Evolutionary conservation across 371 early-diverging fungal genomes (phyloP), one percentile per base, ranked within the genome.

Genomic region (Phascolomyces articulosus): DNA sequence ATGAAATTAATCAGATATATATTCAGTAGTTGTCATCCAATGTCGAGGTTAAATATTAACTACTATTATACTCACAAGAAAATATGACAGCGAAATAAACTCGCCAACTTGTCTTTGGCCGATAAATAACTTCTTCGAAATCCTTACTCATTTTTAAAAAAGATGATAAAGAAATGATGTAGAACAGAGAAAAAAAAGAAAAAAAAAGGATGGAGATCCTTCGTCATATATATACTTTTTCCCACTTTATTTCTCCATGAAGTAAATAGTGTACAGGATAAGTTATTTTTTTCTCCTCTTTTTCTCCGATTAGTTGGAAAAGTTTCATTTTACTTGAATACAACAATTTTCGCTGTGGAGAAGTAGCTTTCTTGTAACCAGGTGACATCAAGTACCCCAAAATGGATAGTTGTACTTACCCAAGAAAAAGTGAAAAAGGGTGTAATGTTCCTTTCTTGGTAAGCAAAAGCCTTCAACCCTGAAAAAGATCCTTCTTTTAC

Each of bases 21-120:
- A n/a, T n/a, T n/a, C n/a, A n/a, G n/a, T n/a, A n/a, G n/a, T n/a
- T n/a, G n/a, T n/a, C n/a, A n/a, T n/a, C n/a, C n/a, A n/a, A n/a
- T n/a, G n/a, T n/a, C n/a, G n/a, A n/a, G n/a, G n/a, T n/a, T n/a
- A n/a, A 47, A 16, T 9, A 54, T 41, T 44, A 44, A 15, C 8
- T 0, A 8, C 16, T n/a, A 4, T 13, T n/a, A 34, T n/a, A 65
- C 65, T 65, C 60, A 60, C 65, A 65, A 21, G 65, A 26, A 38
- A 65, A 65, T 20, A 51, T 59, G 40, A 65, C 60, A 55, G 65
- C 65, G 28, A 65, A 51, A 29, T 58, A 65, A 1, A 65, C 65
- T 31, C 60, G 27, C 65, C 65, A 65, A 34, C 65, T 65, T 2
- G 60, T 59, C 38, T 65, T 65, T 18, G 63, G 63, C 13, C 23